Evolutionary conservation across 208 protist species (phyloP), one percentile per base, ranked within the genome.

Genomic region (Acanthamoeba divionensis): DNA sequence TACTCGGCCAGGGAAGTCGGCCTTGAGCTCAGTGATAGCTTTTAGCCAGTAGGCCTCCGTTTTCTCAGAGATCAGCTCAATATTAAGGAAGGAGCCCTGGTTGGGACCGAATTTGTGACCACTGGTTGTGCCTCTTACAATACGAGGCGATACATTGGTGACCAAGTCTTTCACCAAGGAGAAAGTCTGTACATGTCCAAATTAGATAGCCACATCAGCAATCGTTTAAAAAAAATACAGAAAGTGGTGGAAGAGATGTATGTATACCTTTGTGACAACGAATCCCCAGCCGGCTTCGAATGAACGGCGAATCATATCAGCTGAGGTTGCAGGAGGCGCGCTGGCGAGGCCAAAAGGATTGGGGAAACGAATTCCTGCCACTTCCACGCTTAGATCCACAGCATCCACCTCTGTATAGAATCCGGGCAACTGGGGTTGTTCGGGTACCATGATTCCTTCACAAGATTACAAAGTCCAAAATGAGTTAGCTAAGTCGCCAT

Each of bases 341-440:
- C 91, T 94, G 26, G 97, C 95, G 12, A 98, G 90, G 67, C 97
- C 97, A 75, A 97, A 97, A 45, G 97, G 97, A 90, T 98, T 98
- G n/a, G 73, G 75, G 90, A 98, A 98, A 31, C 95, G 93, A 8
- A 98, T 10, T 10, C 97, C 97, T 77, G 57, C 80, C 18, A 98
- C 57, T 18, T 96, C 93, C 26, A 96, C 91, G 12, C 80, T 92
- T 33, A 98, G 90, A 89, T 98, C 96, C 24, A 98, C 96, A 1
- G 90, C 33, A 75, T 98, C 96, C 31, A 98, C 93, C 13, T 50
- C 71, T 8, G 96, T 97, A 55, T 86, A 94, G 91, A 98, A 97
- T 18, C 73, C 60, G 50, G 96, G 96, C n/a, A 97, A 90, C 62
- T 90, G 57, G 18, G 95, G 94, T 38, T n/a, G 47, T 8, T 80